Conservation (phyloP, 495 filamentous ascomycete genomes). For the Penicillium canescens region DNA sequence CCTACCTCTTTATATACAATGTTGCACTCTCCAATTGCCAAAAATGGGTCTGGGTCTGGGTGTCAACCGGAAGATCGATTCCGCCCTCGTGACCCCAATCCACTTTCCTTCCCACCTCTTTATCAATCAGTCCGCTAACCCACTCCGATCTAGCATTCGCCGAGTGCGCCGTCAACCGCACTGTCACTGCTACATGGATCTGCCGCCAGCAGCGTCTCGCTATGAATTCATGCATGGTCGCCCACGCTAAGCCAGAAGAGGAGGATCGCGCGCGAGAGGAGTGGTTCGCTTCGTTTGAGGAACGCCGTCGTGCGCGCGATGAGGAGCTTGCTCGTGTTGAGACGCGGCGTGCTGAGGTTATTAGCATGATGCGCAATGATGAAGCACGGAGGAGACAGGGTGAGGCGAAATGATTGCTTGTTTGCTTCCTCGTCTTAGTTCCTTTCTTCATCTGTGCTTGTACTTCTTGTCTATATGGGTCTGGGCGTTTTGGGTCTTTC, state of each 20-base stretch:
- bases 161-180: constrained; percentile 81
- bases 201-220: constrained; percentile 74
- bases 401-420: constrained; percentile 21
- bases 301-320: constrained; percentile 63
- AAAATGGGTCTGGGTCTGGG: not conserved
- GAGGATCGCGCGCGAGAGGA: constrained; percentile 88
- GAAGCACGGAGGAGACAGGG: constrained; percentile 36
- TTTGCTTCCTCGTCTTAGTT: not conserved
- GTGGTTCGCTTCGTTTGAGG: constrained; percentile 77
- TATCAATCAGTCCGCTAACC: constrained; percentile 6
- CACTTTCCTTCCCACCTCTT: not conserved
- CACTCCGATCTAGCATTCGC: constrained; percentile 67
- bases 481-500: constrained; percentile 18
- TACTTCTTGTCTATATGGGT: constrained; percentile 25
- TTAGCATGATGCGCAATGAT: constrained; percentile 57
- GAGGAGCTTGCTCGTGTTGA: constrained; percentile 52
- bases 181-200: constrained; percentile 79
- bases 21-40: not conserved
- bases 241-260: constrained; percentile 78
- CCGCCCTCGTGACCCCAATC: not conserved
- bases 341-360: constrained; percentile 46
- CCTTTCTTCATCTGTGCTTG: constrained; percentile 8
- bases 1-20: too few relatives aligned
- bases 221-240: constrained; percentile 94
- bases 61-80: not conserved